Percentiles rank a stretch among this genome's conserved stretches.
Evolutionary conservation across 2,329 filamentous ascomycete species (phyloP).

Genomic region (Sporothrix brunneoviolacea): DNA sequence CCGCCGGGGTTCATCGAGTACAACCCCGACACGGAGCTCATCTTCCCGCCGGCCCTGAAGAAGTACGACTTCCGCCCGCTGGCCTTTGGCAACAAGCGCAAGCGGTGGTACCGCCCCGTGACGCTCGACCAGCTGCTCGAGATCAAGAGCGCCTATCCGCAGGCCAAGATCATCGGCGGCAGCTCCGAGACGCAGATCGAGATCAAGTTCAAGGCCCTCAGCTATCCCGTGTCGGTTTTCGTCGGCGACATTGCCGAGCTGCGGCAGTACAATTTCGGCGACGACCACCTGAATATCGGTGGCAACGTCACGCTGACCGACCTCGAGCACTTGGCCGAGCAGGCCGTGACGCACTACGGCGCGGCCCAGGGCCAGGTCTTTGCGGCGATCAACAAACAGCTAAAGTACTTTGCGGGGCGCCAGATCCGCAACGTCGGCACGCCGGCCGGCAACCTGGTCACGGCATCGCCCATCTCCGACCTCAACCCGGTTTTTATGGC

Average conservation of each 20-base stretch:
- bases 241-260: slow-evolving; percentile 91
- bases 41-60: slow-evolving; percentile 80
- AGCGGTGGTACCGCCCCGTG: slow-evolving; percentile 86
- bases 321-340: slow-evolving; percentile 73
- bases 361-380: slow-evolving; percentile 68
- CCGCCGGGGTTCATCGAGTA: slow-evolving; percentile 92
- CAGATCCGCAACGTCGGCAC: slow-evolving; percentile 98
- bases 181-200: slow-evolving; percentile 98
- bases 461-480: slow-evolving; percentile 93
- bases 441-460: slow-evolving; percentile 87
- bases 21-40: slow-evolving; percentile 86
- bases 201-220: slow-evolving; percentile 92
- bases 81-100: slow-evolving; percentile 88
- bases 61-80: slow-evolving; percentile 77
- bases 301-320: slow-evolving; percentile 92
- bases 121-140: slow-evolving; percentile 82
- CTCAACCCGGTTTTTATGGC: slow-evolving; percentile 91
- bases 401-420: slow-evolving; percentile 88
- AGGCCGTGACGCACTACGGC: slow-evolving; percentile 76
- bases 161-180: slow-evolving; percentile 89
- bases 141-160: slow-evolving; percentile 79
- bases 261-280: slow-evolving; percentile 69
- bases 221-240: slow-evolving; percentile 84
- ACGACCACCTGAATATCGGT: slow-evolving; percentile 82
- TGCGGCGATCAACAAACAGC: slow-evolving; percentile 83